Evolutionary conservation across 495 filamentous ascomycete species (phyloP), one percentile per base, ranked within the genome.

Genomic region (Annulohypoxylon nitens): DNA sequence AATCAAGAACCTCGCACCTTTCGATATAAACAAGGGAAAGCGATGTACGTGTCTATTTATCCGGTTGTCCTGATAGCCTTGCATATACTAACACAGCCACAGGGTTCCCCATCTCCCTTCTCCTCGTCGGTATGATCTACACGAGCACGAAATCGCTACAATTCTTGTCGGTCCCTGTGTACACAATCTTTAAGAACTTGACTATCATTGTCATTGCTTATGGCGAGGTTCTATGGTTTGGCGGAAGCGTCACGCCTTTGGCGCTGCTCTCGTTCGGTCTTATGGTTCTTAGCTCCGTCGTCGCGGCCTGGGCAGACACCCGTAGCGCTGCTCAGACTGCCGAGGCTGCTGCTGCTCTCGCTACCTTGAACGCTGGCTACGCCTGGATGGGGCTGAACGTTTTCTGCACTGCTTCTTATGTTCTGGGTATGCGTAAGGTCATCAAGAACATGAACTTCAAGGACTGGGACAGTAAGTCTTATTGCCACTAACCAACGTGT

Each of bases 391-490:
- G 95, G 79, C 83, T 98, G 82, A 99, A 99, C 84, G 97, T 97
- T 75, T 88, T 99, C 81, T 97, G 94, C 86, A 95, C 91, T 33
- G 94, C 96, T 10, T 88, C 93, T 23, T 99, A 97, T 75, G 84
- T 98, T 37, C 83, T 99, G 48, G 88, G 91, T 67, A 99, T 98
- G 97, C 90, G 95, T 78, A 99, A 99, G 88, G 90, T 97, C 62
- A 98, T 98, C 78, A 98, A 98, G 90, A 88, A 97, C 85, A 98
- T 97, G 82, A 98, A 97, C 87, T 98, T 99, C 84, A 98, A 97
- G 86, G 96, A 99, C 78, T 98, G 97, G 83, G 96, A 99, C 82
- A 97, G 95, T 98, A 89, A 83, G 95, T 88, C 30, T 26, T 57
- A 4, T 9, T 50, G 0, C 10, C 33, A 45, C n/a, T 1, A 9